Percentiles rank a stretch among this genome's conserved stretches.
Evolutionary conservation across 2,329 filamentous ascomycete species (phyloP).

Genomic region (Hirsutella minnesotensis): DNA sequence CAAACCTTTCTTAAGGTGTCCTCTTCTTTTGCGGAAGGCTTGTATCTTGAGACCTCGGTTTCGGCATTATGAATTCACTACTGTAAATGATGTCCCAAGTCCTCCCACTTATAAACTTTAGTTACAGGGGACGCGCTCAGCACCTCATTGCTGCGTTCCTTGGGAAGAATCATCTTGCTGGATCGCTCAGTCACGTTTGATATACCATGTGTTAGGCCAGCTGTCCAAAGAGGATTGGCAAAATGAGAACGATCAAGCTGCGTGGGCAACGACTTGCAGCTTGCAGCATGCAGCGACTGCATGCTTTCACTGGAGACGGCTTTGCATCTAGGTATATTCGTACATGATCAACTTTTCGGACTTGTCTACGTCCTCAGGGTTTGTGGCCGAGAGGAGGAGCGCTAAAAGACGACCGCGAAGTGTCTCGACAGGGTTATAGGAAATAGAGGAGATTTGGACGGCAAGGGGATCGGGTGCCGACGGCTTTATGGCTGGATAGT

Average conservation of each 20-base stretch:
- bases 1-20: too few species aligned
- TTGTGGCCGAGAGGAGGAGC: background rate
- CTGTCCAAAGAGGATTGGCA: too few species aligned
- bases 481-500: background rate
- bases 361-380: background rate
- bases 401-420: background rate
- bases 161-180: too few species aligned
- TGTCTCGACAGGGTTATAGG: background rate
- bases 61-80: too few species aligned
- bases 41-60: too few species aligned
- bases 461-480: background rate
- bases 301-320: background rate
- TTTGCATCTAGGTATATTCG: background rate
- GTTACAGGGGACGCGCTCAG: too few species aligned
- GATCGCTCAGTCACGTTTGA: too few species aligned
- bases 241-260: background rate
- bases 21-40: too few species aligned
- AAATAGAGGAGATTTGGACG: background rate
- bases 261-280: background rate
- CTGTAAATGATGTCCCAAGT: too few species aligned
- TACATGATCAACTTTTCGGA: background rate
- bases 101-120: too few species aligned
- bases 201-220: background rate
- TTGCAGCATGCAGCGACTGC: background rate
- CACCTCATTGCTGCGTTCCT: too few species aligned